Percentiles rank a stretch among this genome's conserved stretches.
These are phyloP conservation scores for Leccinellum albellum DNA, from an alignment of 768 basidiomycete species.

Conservation along the genomic window DNA sequence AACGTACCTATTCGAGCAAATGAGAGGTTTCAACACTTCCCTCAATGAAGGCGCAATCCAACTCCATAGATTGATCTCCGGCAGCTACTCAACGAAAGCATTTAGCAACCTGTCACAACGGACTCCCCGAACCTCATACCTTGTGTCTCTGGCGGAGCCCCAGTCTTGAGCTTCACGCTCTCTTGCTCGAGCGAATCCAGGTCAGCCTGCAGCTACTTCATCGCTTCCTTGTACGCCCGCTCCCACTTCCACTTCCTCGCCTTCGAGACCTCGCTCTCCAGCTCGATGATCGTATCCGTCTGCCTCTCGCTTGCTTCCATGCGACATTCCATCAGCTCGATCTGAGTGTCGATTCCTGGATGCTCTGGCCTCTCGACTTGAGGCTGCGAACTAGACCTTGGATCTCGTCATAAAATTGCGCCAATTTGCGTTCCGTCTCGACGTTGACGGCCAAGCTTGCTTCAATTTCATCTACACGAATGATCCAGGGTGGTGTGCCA, in stretches of 20 bases:
- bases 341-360: conserved; percentile 87
- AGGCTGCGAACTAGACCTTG: conserved; percentile 81
- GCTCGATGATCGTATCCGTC: conserved; percentile 74
- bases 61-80: conserved; percentile 49
- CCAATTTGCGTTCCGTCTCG: conserved; percentile 87
- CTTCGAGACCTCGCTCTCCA: conserved; percentile 78
- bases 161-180: conserved; percentile 73
- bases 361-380: conserved; percentile 82
- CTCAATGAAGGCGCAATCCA: conserved; percentile 65
- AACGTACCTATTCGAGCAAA: conserved; percentile 75
- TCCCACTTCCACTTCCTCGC: conserved; percentile 88
- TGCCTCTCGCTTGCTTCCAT: conserved; percentile 91
- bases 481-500: conserved; percentile 81
- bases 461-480: conserved; percentile 78
- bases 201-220: conserved; percentile 90
- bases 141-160: conserved; percentile 66
- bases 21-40: conserved; percentile 85
- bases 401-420: conserved; percentile 84
- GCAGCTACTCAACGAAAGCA: conserved; percentile 31
- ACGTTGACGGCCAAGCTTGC: conserved; percentile 79
- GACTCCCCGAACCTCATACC: conserved; percentile 39
- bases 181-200: conserved; percentile 85
- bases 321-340: conserved; percentile 90
- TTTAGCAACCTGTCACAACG: not conserved
- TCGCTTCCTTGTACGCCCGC: conserved; percentile 85